These are phyloP conservation scores for Coelastrella sp. DNA, from an alignment of 139 green algal species.

Conservation along the genomic window DNA sequence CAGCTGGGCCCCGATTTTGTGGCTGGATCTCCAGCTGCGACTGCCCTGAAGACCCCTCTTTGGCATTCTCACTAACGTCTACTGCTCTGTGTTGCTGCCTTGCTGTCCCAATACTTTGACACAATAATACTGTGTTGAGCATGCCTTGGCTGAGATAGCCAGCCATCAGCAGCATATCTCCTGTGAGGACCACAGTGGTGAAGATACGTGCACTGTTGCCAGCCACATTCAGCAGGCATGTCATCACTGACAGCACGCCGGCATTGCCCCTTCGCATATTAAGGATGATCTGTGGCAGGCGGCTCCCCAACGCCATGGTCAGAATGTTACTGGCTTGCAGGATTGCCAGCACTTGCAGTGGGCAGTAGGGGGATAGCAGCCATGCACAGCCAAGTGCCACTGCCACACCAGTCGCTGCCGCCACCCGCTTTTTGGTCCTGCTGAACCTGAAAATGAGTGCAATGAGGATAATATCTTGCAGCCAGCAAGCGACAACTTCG, in stretches of 20 bases:
- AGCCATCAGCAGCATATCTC: slow-evolving; percentile 60
- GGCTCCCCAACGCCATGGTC: slow-evolving; percentile 62
- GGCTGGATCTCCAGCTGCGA: neutral
- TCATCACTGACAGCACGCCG: slow-evolving; percentile 78
- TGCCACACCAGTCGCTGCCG: slow-evolving; percentile 1
- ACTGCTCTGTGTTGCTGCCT: neutral
- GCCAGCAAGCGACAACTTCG: slow-evolving; percentile 73
- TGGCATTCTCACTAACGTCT: neutral
- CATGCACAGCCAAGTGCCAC: slow-evolving; percentile 48
- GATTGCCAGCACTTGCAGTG: slow-evolving; percentile 39
- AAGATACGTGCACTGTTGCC: slow-evolving; percentile 79
- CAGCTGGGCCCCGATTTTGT: neutral
- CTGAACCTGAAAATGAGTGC: slow-evolving; percentile 64
- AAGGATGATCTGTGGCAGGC: slow-evolving; percentile 84
- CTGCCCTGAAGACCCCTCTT: neutral
- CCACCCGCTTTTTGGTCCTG: neutral
- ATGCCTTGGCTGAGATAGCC: slow-evolving; percentile 44
- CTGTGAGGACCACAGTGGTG: slow-evolving; percentile 80
- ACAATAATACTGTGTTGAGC: slow-evolving; percentile 56
- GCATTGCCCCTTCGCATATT: slow-evolving; percentile 78
- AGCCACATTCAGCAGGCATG: slow-evolving; percentile 74
- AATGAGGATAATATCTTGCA: slow-evolving; percentile 76
- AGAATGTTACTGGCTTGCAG: slow-evolving; percentile 72
- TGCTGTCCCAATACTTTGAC: slow-evolving; percentile 46
- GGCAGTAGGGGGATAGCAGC: slow-evolving; percentile 56